These are phyloP conservation scores for Ceriops decandra DNA, from an alignment of 345 rosid species.

Conservation along the genomic window DNA sequence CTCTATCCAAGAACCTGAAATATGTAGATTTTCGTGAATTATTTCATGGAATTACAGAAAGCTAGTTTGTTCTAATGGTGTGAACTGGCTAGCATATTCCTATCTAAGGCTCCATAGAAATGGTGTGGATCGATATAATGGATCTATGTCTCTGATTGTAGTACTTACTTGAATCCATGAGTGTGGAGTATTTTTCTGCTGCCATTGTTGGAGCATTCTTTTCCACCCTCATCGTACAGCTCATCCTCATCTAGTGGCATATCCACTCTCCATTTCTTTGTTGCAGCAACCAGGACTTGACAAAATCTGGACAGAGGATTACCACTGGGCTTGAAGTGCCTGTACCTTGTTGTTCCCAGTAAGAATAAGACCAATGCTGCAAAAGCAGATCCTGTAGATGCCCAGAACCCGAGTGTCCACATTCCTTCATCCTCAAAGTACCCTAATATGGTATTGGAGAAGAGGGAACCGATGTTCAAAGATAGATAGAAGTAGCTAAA, in stretches of 20 bases:
- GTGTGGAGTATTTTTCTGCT: constrained; percentile 81
- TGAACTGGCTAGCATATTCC: too few species aligned
- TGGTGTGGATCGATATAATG: too few species aligned
- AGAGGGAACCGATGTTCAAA: constrained; percentile 88
- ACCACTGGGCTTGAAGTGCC: constrained; percentile 86
- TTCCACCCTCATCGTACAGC: constrained; percentile 42
- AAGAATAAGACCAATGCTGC: constrained; percentile 75
- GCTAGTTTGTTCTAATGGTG: too few species aligned
- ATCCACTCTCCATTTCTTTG: constrained; percentile 57
- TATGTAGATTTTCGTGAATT: constrained; percentile 8
- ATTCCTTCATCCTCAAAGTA: constrained; percentile 88
- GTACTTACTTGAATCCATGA: constrained; percentile 76
- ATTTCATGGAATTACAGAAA: background rate
- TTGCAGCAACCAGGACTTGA: constrained; percentile 81
- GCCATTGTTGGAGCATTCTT: constrained; percentile 37
- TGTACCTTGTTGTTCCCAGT: constrained; percentile 61
- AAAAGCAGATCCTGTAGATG: constrained; percentile 76
- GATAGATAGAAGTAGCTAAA: constrained; percentile 98
- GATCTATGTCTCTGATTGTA: background rate
- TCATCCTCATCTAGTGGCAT: constrained; percentile 41
- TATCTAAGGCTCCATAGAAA: too few species aligned
- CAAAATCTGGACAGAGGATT: constrained; percentile 80
- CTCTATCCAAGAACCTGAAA: constrained; percentile 84
- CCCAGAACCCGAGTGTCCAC: constrained; percentile 99
- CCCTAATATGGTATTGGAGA: constrained; percentile 87